Base-by-base conservation (phyloP, 352 stramenopile genomes). In the Plasmopara viticola region DNA sequence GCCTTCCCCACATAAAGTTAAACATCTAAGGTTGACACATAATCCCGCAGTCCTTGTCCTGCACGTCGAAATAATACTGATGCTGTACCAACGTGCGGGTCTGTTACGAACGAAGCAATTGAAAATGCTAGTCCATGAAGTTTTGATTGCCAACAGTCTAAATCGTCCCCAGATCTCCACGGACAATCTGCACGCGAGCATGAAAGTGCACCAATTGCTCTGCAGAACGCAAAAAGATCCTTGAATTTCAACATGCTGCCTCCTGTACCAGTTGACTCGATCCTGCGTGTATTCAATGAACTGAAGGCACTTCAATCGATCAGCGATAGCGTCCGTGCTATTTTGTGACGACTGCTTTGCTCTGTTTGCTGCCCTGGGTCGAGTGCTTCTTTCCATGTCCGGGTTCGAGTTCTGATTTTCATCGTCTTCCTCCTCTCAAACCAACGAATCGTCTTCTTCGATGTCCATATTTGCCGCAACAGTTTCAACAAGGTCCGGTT, bases 81-180 rank as follows among this genome's bases (percentile, higher is more conserved):
- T 5, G 66, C 69, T 10, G 58, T 54, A 9, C 66, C 66, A 43
- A 51, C 60, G 30, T 65, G 44, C 1, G 62, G 62, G 25, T 79
- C 68, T 10, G 38, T 53, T 17, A 79, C 14, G 25, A 40, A 57
- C 5, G 40, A 18, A 5, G 47, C 33, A 4, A 66, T 79, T 1
- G 66, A 63, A 44, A 79, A 79, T 13, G 60, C 62, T 10, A 79
- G 41, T 29, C 57, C 69, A 31, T 79, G 63, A n/a, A 79, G 40
- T 0, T n/a, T 38, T 58, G 48, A 8, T 40, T 51, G 4, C 50
- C 56, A 6, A 78, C 35, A 6, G 5, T 49, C 25, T 58, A 25
- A 30, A 84, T 78, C 12, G 62, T 37, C 10, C 59, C 60, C 55
- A 81, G 79, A 49, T 81, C 68, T 5, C 60, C 73, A 47, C 57